Percentiles rank a stretch among this genome's conserved stretches.
These are phyloP conservation scores for Mycosphaerella sp. DNA, from an alignment of 2,329 filamentous ascomycete species.

Conservation along the genomic window DNA sequence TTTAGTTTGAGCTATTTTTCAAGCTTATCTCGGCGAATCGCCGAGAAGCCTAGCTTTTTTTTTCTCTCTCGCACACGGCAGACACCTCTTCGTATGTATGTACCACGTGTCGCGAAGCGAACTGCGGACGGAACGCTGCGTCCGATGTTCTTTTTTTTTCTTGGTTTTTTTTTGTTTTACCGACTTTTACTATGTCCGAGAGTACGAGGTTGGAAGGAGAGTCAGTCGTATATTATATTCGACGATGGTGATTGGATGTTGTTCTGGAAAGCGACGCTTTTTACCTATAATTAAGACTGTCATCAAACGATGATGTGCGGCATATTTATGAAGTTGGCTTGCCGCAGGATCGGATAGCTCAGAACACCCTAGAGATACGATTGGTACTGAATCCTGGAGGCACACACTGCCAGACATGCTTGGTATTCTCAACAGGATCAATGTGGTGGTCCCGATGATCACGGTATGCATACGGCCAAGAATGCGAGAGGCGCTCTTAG, in stretches of 20 bases:
- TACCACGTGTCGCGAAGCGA: conserved; percentile 2
- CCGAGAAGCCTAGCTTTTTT: conserved; percentile 1
- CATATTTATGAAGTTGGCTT: no score
- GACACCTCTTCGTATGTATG: neutral
- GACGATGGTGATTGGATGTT: neutral
- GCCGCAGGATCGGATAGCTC: no score
- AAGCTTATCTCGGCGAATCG: conserved; percentile 16
- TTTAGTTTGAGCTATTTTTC: conserved; percentile 14
- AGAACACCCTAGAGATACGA: neutral
- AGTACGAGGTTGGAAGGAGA: neutral
- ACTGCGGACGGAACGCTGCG: no score
- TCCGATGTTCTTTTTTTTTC: no score
- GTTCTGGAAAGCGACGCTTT: neutral
- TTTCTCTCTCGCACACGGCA: neutral
- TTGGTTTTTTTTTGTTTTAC: neutral
- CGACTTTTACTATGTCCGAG: conserved; percentile 2
- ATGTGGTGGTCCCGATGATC: neutral
- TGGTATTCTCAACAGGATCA: no score
- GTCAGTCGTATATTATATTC: no score
- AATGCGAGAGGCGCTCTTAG: no score
- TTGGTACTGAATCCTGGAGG: neutral
- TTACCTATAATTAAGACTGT: no score
- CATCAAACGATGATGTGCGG: no score
- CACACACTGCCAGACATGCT: neutral
- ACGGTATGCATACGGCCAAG: neutral